These are phyloP conservation scores for Theobroma cacao DNA, from an alignment of 345 rosid genomes.

Conservation along the genomic window DNA sequence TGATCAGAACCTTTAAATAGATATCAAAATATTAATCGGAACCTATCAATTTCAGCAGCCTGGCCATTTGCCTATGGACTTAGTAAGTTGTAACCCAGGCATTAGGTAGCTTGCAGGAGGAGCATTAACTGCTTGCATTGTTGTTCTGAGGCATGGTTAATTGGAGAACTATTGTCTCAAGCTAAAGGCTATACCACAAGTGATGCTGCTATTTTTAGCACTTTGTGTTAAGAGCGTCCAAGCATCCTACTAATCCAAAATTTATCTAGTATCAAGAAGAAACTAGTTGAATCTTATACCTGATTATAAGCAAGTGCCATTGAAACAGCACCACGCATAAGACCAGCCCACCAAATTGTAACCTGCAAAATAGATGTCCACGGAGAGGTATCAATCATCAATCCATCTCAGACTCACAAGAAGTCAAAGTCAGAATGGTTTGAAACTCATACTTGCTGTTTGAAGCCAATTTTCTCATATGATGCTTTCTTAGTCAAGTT, in stretches of 20 bases:
- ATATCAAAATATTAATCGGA: neutral
- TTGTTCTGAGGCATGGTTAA: neutral
- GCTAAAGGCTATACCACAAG: neutral
- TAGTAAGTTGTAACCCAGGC: neutral
- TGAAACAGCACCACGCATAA: constrained; percentile 96
- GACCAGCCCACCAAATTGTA: constrained; percentile 98
- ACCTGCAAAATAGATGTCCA: constrained; percentile 39
- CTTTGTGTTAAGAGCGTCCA: neutral
- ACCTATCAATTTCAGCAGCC: neutral
- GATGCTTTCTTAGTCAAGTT: constrained; percentile 75
- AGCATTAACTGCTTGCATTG: neutral
- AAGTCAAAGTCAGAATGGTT: neutral
- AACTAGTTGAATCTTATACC: constrained; percentile 32
- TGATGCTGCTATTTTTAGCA: neutral
- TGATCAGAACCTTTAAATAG: neutral
- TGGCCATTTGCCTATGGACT: neutral
- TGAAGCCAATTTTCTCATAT: constrained; percentile 48
- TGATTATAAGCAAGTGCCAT: constrained; percentile 98
- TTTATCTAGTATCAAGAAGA: neutral
- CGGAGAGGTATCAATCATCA: neutral
- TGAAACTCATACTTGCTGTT: constrained; percentile 59
- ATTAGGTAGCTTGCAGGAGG: neutral
- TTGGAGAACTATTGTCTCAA: neutral
- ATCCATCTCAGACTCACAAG: neutral
- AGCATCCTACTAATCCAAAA: neutral